Conservation (phyloP, 805 yeast genomes). For the Starmerella vitae region DNA sequence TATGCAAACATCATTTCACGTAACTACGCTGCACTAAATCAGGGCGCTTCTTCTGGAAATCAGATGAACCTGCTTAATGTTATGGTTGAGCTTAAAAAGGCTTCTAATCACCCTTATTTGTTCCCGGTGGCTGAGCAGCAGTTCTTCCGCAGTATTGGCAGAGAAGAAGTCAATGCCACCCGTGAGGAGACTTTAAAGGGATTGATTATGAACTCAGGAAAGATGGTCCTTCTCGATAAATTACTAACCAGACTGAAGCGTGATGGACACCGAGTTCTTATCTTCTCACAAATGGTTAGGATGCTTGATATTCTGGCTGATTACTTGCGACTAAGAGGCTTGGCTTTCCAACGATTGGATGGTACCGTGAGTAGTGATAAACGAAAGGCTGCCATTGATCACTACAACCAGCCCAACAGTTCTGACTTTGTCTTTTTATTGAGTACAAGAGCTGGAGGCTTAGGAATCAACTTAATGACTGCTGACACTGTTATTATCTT, state of each 20-base stretch:
- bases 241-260: slow-evolving; percentile 66
- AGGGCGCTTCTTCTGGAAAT: slow-evolving; percentile 60
- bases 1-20: slow-evolving; percentile 86
- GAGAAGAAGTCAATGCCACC: slow-evolving; percentile 41
- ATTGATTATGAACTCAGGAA: slow-evolving; percentile 93
- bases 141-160: slow-evolving; percentile 39
- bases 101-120: slow-evolving; percentile 91
- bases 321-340: slow-evolving; percentile 74
- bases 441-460: slow-evolving; percentile 96
- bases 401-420: slow-evolving; percentile 86
- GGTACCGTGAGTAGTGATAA: slow-evolving; percentile 94
- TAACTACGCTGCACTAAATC: slow-evolving; percentile 81
- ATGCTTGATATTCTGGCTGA: slow-evolving; percentile 93
- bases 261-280: slow-evolving; percentile 92
- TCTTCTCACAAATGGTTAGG: slow-evolving; percentile 94
- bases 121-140: slow-evolving; percentile 87
- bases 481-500: slow-evolving; percentile 97
- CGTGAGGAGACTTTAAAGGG: slow-evolving; percentile 80
- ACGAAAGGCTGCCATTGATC: slow-evolving; percentile 89
- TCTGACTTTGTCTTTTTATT: slow-evolving; percentile 80
- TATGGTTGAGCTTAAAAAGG: slow-evolving; percentile 92
- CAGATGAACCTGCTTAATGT: slow-evolving; percentile 78
- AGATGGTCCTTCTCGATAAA: slow-evolving; percentile 91
- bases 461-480: slow-evolving; percentile 96
- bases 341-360: slow-evolving; percentile 81